Evolutionary conservation across 495 filamentous ascomycete species (phyloP), one percentile per base, ranked within the genome.

Genomic region (Penicillium nucicola): DNA sequence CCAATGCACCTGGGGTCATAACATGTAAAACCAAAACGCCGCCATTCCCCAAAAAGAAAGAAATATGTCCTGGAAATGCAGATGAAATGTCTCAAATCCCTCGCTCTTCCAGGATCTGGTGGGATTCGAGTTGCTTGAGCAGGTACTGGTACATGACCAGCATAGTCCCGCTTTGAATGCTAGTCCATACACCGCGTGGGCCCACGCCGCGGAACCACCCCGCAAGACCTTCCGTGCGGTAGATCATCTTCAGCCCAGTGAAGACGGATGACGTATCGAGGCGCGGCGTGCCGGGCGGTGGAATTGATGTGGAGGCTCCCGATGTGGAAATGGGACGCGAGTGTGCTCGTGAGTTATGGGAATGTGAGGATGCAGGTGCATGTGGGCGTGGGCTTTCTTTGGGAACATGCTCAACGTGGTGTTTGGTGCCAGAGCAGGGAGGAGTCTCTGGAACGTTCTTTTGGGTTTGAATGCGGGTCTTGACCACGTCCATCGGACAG

Each of bases 191-290:
- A 47, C 84, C 83, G 28, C 93, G 82, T 8, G 93, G 93, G 5
- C 90, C 93, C 30, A 98, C 93, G 11, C 93, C 93, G 31, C 95
- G 83, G 67, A 98, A 98, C 84, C 92, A 95, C 10, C 93, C 95
- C 1, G 72, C 81, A 32, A 97, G 47, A 1, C 93, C 93, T 66
- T 98, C 93, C 2, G 85, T 87, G 52, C 79, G 81, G 70, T 97
- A 98, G 38, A 98, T 91, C 28, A 93, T 77, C 58, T 76, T 85
- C 42, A 98, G 70, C 0, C 93, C 95, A 0, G 82, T 92, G 43
- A 93, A 71, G 23, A 97, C 86, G 1, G 90, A 95, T 7, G 87
- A 89, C 9, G 95, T 97, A 60, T 95, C 84, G 35, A 98, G 75
- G 10, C 83, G 86, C 17, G 85, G 78, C 0, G 89, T 81, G 8